phyloP scores from a whole-genome alignment of 192 early-diverging fungal genomes.

The Coemansia interrupta region DNA sequence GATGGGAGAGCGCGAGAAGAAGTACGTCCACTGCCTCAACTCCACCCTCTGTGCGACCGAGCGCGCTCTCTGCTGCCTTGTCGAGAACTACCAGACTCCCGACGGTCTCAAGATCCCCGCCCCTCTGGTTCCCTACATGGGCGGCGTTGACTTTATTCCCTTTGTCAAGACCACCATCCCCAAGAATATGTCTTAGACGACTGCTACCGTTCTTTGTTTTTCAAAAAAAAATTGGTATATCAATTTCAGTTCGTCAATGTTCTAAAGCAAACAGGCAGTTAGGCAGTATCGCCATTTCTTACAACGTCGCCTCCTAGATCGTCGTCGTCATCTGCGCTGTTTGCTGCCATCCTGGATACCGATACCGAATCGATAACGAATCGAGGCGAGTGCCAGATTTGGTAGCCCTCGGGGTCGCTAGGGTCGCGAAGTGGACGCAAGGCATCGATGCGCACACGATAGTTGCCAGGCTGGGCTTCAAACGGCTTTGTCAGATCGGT shows the following conservation, averaged over 20 bases:
- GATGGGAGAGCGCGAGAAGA: conserved; percentile 89
- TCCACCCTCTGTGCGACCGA: conserved; percentile 95
- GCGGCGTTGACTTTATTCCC: conserved; percentile 86
- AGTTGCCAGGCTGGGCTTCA: conserved; percentile 25
- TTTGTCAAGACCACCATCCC: conserved; percentile 52
- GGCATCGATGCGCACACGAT: conserved; percentile 48
- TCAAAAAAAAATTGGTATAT: conserved; percentile 3
- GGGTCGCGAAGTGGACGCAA: conserved; percentile 45
- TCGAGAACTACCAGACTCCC: conserved; percentile 95
- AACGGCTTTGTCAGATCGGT: conserved; percentile 31
- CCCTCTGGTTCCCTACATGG: conserved; percentile 89
- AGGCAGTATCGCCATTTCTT: conserved; percentile 3
- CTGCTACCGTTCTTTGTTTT: neutral
- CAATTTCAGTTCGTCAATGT: neutral
- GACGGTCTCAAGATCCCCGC: conserved; percentile 85
- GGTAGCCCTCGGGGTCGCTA: conserved; percentile 38
- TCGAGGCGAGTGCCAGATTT: conserved; percentile 47
- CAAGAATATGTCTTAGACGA: conserved; percentile 32
- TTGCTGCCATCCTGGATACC: conserved; percentile 14
- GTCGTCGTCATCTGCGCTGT: conserved; percentile 8
- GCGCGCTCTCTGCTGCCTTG: conserved; percentile 87
- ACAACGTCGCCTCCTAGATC: conserved; percentile 16
- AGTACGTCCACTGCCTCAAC: conserved; percentile 96
- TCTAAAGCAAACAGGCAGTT: neutral
- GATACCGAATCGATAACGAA: conserved; percentile 47